Evolutionary conservation across 306 rosid genomes (phyloP), one percentile per base, ranked within the genome.

Genomic region (Quercus cerris): DNA sequence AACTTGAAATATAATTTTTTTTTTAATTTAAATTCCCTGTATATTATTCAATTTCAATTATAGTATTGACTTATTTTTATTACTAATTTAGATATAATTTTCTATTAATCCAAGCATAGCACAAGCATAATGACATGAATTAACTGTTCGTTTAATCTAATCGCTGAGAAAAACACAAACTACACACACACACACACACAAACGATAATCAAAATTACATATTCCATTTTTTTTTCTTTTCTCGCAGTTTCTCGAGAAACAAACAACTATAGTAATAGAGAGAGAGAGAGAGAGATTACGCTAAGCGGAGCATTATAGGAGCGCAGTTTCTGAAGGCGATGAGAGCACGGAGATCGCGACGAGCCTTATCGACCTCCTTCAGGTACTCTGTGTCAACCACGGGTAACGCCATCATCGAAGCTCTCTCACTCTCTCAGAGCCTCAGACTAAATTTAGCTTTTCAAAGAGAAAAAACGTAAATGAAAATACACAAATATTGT

Each of bases 301-400:
- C 97, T 22, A 93, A 70, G 51, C 99, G 98, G 82, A 95, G 96
- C 99, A 95, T 93, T 81, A 95, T 69, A 11, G 97, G 98, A 71
- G 97, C 94, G 81, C 99, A 95, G 83, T 89, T 88, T 25, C 97
- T 74, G 85, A 57, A 77, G 79, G 97, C 85, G 81, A 95, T 91
- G 85, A 95, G 97, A 33, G 97, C 91, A 2, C 96, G 93, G 80
- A 93, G 98, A 86, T 95, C 82, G n/a, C 98, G 93, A 70, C 96
- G 97, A 86, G 97, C 97, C 79, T 78, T 95, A 63, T 91, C 92
- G 79, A 93, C 72, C 71, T 90, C 86, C 76, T 88, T 93, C 69
- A 95, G 91, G 79, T 93, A 95, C 20, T 89, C 97, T 0, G 88
- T 68, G 79, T 91, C 96, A 1, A 95, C 93, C 71, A 90, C 87